Evolutionary conservation across 352 stramenopile species (phyloP).

Genomic region (Phytophthora quininea): DNA sequence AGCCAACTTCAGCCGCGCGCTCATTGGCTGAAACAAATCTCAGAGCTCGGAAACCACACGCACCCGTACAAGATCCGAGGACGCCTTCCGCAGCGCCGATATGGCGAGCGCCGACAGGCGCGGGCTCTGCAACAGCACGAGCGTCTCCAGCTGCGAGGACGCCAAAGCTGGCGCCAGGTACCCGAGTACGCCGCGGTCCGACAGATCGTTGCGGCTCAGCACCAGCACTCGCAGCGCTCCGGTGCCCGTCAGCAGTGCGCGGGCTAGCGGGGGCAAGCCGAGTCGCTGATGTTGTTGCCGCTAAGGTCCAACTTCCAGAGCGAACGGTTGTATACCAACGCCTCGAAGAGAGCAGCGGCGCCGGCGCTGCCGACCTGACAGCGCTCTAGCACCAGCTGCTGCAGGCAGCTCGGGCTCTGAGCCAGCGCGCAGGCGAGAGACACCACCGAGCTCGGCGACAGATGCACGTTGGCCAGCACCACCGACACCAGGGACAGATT

Average conservation of each 20-base stretch:
- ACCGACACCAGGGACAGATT: constrained; percentile 50
- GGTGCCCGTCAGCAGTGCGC: constrained; percentile 35
- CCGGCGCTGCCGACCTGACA: constrained; percentile 61
- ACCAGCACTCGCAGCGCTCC: constrained; percentile 48
- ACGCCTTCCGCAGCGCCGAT: constrained; percentile 30
- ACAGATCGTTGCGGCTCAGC: constrained; percentile 60
- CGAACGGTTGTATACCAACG: constrained; percentile 44
- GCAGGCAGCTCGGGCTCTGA: constrained; percentile 53
- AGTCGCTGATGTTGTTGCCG: constrained; percentile 67
- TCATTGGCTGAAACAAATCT: background rate
- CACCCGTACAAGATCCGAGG: constrained; percentile 19
- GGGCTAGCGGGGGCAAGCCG: constrained; percentile 44
- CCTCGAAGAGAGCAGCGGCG: constrained; percentile 55
- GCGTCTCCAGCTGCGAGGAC: constrained; percentile 48
- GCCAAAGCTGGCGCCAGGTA: constrained; percentile 54
- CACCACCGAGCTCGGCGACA: constrained; percentile 43
- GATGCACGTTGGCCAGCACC: constrained; percentile 61
- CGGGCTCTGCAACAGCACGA: constrained; percentile 56
- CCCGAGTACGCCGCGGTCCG: constrained; percentile 58
- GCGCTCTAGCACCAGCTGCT: constrained; percentile 76
- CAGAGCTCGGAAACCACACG: constrained; percentile 24
- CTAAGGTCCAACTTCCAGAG: constrained; percentile 83
- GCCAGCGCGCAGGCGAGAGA: constrained; percentile 51
- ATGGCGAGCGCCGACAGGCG: constrained; percentile 43
- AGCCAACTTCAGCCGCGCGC: constrained; percentile 28